phyloP scores from a whole-genome alignment of 208 protist genomes.

The Crithidia expoeki region DNA sequence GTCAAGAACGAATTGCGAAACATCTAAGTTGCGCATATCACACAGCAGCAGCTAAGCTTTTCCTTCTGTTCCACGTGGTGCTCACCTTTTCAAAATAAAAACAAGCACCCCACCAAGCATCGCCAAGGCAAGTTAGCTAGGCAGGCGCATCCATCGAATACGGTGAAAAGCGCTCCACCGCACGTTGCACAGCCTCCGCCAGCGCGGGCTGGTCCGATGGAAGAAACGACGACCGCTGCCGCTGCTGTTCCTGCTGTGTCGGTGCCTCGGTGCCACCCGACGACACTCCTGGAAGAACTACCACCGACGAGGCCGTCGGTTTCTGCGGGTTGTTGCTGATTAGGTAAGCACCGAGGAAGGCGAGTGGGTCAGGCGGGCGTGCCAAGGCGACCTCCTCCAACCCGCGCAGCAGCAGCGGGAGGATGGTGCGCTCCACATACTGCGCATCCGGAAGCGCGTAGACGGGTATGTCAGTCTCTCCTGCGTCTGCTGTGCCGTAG shows the following conservation, averaged over 20 bases:
- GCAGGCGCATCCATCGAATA: background rate
- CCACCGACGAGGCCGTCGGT: constrained; percentile 5
- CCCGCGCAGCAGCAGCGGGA: constrained; percentile 79
- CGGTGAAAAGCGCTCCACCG: constrained; percentile 12
- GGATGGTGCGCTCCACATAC: constrained; percentile 79
- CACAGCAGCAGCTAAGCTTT: too few relatives aligned
- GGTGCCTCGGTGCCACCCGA: background rate
- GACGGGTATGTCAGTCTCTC: constrained; percentile 36
- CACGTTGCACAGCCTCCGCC: constrained; percentile 27
- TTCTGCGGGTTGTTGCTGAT: constrained; percentile 86
- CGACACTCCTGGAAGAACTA: background rate
- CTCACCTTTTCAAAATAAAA: too few relatives aligned
- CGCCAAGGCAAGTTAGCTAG: background rate
- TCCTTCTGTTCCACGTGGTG: too few relatives aligned
- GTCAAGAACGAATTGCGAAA: too few relatives aligned
- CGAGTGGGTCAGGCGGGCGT: constrained; percentile 77
- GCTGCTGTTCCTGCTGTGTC: background rate
- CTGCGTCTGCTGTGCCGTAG: background rate
- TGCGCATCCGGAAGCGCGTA: constrained; percentile 74
- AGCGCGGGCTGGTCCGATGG: constrained; percentile 18
- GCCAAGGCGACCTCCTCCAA: constrained; percentile 70
- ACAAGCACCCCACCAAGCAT: background rate
- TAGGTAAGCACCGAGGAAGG: constrained; percentile 84
- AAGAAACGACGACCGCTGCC: background rate
- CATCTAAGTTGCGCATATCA: too few relatives aligned